Base-by-base conservation (phyloP, 2,329 filamentous ascomycete genomes). In the Cercospora sesami region DNA sequence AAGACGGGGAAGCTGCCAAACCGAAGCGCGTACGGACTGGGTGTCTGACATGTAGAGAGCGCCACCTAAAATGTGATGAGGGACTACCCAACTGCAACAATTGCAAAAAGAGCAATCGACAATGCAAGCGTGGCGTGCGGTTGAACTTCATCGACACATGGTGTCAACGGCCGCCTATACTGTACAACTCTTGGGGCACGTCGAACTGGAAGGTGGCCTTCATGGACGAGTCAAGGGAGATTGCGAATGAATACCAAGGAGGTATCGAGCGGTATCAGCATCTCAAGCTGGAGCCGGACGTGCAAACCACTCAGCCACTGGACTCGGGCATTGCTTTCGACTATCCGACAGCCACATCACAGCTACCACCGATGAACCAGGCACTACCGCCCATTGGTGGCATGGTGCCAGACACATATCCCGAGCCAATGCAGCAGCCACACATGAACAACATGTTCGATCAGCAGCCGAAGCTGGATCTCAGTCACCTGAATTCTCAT, bases 31-130 rank as follows among this genome's bases (percentile, higher is more conserved):
- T 96, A 18, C 89, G 94, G 58, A 97, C 94, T 3, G 94, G 94
- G 42, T 97, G 94, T 78, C 82, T 97, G 72, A 97, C 94, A 2
- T 97, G 94, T 79, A 86, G 94, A 73, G 91, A 96, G 79, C 85
- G 93, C 58, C 94, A 97, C 82, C 83, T 97, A 62, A 97, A 97
- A 79, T 97, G 94, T 79, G 94, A 97, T 76, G 93, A 96, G 79
- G 89, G 84, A 5, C 76, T 84, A 68, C 87, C 87, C 9, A 81
- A 83, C 65, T 90, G 87, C 76, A 84, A 91, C 74, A 97, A 97
- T 76, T 97, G 94, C 80, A 87, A 88, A 68, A 97, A 96, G 81
- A 95, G 94, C 63, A 94, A 89, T 75, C 86, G 94, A 61, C 84
- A 89, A 66, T 98, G 94, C 83, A 93, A 94, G 78, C 88, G 93